Conservation (phyloP, 495 filamentous ascomycete genomes). For the Trichoderma asperelloides region DNA sequence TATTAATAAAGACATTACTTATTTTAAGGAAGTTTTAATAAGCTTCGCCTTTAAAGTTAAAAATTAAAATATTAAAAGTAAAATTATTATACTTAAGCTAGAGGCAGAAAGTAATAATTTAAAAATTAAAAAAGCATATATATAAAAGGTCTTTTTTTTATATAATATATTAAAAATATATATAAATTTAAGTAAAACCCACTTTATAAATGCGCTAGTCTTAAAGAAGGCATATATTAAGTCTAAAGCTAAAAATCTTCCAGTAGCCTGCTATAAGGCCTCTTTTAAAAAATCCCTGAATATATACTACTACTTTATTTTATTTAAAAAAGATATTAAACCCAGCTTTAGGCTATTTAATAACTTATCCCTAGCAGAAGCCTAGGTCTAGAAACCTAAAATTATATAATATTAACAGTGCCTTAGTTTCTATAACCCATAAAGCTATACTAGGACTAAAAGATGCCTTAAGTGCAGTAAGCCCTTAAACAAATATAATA, state of each 20-base stretch:
- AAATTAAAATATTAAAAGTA: neutral
- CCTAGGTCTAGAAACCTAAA: neutral
- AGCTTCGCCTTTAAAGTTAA: neutral
- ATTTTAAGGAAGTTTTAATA: neutral
- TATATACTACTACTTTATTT: neutral
- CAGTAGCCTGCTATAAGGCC: neutral
- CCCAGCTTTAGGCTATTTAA: neutral
- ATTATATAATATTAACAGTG: neutral
- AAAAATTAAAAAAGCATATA: neutral
- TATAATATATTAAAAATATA: neutral
- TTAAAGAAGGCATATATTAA: neutral
- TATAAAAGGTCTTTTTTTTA: neutral
- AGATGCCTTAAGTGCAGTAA: neutral
- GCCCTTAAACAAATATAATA: neutral
- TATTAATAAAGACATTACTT: neutral
- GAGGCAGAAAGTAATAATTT: neutral
- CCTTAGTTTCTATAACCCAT: neutral
- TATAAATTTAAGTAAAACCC: neutral
- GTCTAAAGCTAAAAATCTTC: neutral
- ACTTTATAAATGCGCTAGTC: neutral
- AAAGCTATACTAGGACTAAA: neutral
- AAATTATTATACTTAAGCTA: neutral
- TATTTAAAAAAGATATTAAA: neutral
- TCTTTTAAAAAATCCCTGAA: neutral
- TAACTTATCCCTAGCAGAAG: neutral